phyloP scores from a whole-genome alignment of 371 early-diverging fungal species.

The Cokeromyces recurvatus region DNA sequence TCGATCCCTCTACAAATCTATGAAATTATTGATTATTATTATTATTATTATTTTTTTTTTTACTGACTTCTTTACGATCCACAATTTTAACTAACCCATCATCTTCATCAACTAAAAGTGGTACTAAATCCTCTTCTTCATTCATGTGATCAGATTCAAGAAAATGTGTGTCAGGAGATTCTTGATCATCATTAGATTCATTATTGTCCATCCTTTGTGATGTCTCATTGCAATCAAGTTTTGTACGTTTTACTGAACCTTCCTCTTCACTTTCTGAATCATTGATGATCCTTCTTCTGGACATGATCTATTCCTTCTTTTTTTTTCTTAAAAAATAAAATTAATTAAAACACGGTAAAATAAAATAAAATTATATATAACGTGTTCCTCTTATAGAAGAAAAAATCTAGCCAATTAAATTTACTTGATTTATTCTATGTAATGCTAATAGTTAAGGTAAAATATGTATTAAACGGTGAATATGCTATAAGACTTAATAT shows the following conservation, averaged over 20 bases:
- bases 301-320: background rate
- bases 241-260: background rate
- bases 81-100: background rate
- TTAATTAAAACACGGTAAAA: no score
- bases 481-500: no score
- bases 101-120: background rate
- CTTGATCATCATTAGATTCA: background rate
- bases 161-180: background rate
- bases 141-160: background rate
- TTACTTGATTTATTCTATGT: no score
- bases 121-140: background rate
- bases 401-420: no score
- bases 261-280: background rate
- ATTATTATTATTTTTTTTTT: background rate
- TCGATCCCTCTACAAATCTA: slow-evolving; percentile 69
- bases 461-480: no score
- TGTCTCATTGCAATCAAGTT: background rate
- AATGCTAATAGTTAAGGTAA: no score
- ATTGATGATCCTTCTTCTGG: background rate
- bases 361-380: no score
- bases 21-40: background rate
- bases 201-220: background rate
- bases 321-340: no score
- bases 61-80: background rate
- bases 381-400: no score